Conservation (phyloP, 192 early-diverging fungal genomes). For the Umbelopsis ramanniana region DNA sequence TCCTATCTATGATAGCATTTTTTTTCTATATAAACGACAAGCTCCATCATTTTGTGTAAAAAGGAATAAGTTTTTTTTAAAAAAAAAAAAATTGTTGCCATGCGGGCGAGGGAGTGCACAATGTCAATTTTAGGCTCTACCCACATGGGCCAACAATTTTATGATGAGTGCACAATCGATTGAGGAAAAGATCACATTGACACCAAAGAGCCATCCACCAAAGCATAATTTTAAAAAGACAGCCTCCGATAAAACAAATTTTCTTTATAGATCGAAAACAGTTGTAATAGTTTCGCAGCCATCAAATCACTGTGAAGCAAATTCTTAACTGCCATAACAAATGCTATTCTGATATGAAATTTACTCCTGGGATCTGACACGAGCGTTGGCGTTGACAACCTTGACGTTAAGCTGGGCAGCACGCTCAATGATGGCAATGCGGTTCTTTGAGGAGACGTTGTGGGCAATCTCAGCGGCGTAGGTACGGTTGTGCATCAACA, state of each 20-base stretch:
- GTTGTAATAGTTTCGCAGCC: constrained; percentile 20
- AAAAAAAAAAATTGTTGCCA: no score
- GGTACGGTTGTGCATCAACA: constrained; percentile 99
- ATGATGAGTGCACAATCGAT: background rate
- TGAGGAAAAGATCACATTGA: no score
- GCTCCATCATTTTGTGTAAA: no score
- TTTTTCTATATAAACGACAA: background rate
- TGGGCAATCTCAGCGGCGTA: constrained; percentile 99
- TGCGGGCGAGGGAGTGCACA: no score
- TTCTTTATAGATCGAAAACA: constrained; percentile 23
- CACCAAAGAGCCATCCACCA: no score
- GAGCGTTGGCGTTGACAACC: constrained; percentile 92
- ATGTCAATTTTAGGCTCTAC: no score
- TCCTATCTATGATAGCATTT: background rate
- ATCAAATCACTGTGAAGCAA: constrained; percentile 16
- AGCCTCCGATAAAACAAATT: constrained; percentile 13
- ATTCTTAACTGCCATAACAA: constrained; percentile 20
- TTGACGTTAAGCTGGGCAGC: constrained; percentile 96
- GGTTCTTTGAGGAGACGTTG: constrained; percentile 94
- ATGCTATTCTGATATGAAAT: constrained; percentile 23
- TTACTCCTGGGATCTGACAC: constrained; percentile 82
- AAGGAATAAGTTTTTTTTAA: no score
- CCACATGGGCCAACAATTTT: no score
- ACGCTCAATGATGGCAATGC: constrained; percentile 90
- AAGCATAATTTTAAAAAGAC: no score